These are phyloP conservation scores for Colletotrichum viniferum DNA, from an alignment of 2,329 filamentous ascomycete genomes.

Conservation along the genomic window DNA sequence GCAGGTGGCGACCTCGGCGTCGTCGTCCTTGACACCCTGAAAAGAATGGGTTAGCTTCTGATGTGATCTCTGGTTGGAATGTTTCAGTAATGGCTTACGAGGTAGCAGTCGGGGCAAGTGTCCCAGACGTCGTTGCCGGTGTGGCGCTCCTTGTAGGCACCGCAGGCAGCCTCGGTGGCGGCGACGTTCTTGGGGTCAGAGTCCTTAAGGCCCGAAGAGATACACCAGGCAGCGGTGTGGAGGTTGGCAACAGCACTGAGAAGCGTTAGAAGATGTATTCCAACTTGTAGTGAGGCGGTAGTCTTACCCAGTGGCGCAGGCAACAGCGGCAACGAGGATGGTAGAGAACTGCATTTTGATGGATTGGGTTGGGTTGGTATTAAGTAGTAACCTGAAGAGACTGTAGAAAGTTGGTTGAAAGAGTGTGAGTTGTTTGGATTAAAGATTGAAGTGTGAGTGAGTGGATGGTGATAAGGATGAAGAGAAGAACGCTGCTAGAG, in stretches of 20 bases:
- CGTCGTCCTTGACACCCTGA: not conserved
- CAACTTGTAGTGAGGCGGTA: not conserved
- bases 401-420: not conserved
- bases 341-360: not conserved
- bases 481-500: not conserved
- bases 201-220: not conserved
- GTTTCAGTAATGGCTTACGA: not conserved
- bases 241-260: not conserved
- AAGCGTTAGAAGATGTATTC: not conserved
- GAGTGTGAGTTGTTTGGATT: not conserved
- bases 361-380: not conserved
- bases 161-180: not conserved
- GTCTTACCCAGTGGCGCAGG: not conserved
- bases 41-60: not conserved
- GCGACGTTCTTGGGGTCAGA: not conserved
- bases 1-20: not conserved
- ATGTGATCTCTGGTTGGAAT: fast-evolving
- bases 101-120: not conserved
- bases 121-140: not conserved
- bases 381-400: not conserved
- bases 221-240: not conserved
- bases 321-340: not conserved
- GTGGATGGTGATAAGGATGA: not conserved
- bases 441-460: not conserved
- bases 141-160: not conserved